Conservation (phyloP, 805 yeast species). For the Candida tammaniensis region DNA sequence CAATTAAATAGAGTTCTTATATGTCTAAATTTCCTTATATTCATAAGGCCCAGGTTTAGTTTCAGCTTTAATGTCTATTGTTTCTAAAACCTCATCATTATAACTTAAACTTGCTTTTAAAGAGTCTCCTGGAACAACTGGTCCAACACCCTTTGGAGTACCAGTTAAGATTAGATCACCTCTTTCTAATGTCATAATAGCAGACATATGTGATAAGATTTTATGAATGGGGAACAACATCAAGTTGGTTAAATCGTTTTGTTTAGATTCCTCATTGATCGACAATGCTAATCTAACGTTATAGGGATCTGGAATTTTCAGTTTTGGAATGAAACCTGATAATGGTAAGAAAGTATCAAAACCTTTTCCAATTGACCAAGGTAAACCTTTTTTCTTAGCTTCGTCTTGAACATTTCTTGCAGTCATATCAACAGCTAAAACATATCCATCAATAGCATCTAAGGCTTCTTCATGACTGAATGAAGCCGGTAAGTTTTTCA, state of each 20-base stretch:
- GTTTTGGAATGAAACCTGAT: slow-evolving; percentile 68
- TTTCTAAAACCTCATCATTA: slow-evolving; percentile 55
- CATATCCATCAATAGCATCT: slow-evolving; percentile 80
- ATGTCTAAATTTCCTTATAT: slow-evolving; percentile 27
- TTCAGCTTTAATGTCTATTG: slow-evolving; percentile 52
- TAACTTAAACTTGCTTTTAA: slow-evolving; percentile 61
- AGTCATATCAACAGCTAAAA: slow-evolving; percentile 89
- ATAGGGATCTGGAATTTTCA: slow-evolving; percentile 67
- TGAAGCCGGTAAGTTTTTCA: slow-evolving; percentile 58
- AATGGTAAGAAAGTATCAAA: slow-evolving; percentile 94
- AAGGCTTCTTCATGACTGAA: slow-evolving; percentile 68
- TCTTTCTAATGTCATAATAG: slow-evolving; percentile 85
- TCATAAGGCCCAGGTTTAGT: slow-evolving; percentile 48
- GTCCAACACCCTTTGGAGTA: slow-evolving; percentile 97
- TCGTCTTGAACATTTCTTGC: slow-evolving; percentile 95
- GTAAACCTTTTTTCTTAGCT: slow-evolving; percentile 90
- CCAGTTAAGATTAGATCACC: slow-evolving; percentile 94
- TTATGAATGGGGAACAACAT: slow-evolving; percentile 89
- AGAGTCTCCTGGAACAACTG: slow-evolving; percentile 72
- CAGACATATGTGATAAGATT: slow-evolving; percentile 74
- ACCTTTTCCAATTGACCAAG: slow-evolving; percentile 97
- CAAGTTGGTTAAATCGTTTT: slow-evolving; percentile 70
- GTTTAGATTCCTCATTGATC: slow-evolving; percentile 70
- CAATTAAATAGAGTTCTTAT: not conserved
- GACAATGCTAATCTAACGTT: slow-evolving; percentile 59